phyloP scores from a whole-genome alignment of 2,329 filamentous ascomycete genomes.

The Phialophora macrospora region DNA sequence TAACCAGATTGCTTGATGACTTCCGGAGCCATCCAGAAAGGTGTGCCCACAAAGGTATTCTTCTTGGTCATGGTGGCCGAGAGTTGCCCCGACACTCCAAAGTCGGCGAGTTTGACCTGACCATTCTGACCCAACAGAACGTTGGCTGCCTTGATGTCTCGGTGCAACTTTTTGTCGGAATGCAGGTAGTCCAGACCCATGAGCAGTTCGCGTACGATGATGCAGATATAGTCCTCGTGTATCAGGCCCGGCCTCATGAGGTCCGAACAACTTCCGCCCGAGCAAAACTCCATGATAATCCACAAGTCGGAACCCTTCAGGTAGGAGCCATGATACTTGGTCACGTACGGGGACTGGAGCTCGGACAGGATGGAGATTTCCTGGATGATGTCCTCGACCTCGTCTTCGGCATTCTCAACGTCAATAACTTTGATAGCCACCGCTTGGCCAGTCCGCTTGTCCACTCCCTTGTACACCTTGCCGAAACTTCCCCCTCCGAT shows the following conservation, averaged over 20 bases:
- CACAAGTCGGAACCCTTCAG: slow-evolving; percentile 94
- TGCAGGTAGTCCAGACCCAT: slow-evolving; percentile 92
- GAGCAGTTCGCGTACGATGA: slow-evolving; percentile 88
- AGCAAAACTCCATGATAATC: slow-evolving; percentile 99
- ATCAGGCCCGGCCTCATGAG: slow-evolving; percentile 92
- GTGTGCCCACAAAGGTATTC: slow-evolving; percentile 97
- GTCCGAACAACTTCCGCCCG: slow-evolving; percentile 93
- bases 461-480: slow-evolving; percentile 97
- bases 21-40: slow-evolving; percentile 99
- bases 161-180: slow-evolving; percentile 91
- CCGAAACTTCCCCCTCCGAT: slow-evolving; percentile 97
- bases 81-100: slow-evolving; percentile 93
- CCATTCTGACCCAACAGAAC: slow-evolving; percentile 86
- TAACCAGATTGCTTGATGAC: slow-evolving; percentile 98
- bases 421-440: slow-evolving; percentile 99
- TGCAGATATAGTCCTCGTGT: slow-evolving; percentile 93
- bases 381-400: slow-evolving; percentile 98
- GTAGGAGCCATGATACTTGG: slow-evolving; percentile 96
- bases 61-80: slow-evolving; percentile 99
- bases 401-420: slow-evolving; percentile 97
- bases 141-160: slow-evolving; percentile 97
- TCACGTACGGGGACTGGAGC: slow-evolving; percentile 93
- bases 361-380: slow-evolving; percentile 97
- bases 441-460: slow-evolving; percentile 88
- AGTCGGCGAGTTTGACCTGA: slow-evolving; percentile 96